Percentiles rank a stretch among this genome's conserved stretches.
Conservation (phyloP, 2,329 filamentous ascomycete species). For the Penicillium griseofulvum region DNA sequence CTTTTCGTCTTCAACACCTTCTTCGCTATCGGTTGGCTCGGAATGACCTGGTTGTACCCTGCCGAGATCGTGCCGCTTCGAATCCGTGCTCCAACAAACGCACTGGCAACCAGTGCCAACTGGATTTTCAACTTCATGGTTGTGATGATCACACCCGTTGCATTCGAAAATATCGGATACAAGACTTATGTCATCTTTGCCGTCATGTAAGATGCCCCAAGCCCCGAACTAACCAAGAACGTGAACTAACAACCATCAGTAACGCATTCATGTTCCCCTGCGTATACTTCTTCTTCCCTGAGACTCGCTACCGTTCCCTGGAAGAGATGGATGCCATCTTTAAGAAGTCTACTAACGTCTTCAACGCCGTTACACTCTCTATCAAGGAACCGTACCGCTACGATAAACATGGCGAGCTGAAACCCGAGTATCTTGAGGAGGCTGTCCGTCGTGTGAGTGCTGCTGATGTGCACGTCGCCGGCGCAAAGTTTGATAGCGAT, state of each 20-base stretch:
- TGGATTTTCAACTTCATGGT: constrained; percentile 62
- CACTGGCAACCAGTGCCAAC: constrained; percentile 56
- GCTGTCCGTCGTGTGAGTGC: constrained; percentile 21
- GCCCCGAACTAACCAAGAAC: not conserved
- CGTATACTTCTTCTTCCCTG: constrained; percentile 60
- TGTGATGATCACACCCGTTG: constrained; percentile 62
- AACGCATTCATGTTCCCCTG: constrained; percentile 54
- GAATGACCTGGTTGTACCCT: constrained; percentile 62
- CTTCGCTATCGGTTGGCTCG: constrained; percentile 62
- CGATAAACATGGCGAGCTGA: constrained; percentile 56
- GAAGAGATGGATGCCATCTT: constrained; percentile 69
- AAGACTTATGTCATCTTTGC: constrained; percentile 50
- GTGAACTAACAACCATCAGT: constrained; percentile 22
- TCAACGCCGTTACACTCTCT: constrained; percentile 51
- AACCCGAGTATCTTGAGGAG: constrained; percentile 49
- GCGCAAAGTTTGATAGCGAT: constrained; percentile 24
- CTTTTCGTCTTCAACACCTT: constrained; percentile 63
- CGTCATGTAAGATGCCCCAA: constrained; percentile 41
- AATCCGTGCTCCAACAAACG: constrained; percentile 61
- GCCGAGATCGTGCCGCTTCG: constrained; percentile 55
- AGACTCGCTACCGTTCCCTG: constrained; percentile 57
- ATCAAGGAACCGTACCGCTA: constrained; percentile 54
- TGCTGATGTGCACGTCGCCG: constrained; percentile 10
- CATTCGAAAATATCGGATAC: constrained; percentile 55
- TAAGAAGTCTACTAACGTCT: constrained; percentile 51